Evolutionary conservation across 257 asterid species (phyloP).

Genomic region (Primulina huaijiensis): DNA sequence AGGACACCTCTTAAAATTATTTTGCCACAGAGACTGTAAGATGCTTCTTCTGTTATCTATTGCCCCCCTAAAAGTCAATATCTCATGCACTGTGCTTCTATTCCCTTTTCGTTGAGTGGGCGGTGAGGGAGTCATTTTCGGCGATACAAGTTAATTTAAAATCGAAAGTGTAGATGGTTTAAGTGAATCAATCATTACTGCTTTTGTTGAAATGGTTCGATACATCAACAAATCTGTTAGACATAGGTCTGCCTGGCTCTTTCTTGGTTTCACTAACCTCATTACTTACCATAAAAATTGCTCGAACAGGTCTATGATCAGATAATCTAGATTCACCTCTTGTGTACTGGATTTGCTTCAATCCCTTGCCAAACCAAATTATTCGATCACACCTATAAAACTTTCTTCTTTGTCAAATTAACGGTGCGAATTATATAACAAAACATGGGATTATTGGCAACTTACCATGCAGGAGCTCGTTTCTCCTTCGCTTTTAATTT

Average conservation of each 20-base stretch:
- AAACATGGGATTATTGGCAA: slow-evolving; percentile 14
- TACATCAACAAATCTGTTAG: slow-evolving; percentile 23
- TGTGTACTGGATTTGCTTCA: slow-evolving; percentile 47
- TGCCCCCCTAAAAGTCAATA: no score
- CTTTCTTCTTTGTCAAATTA: slow-evolving; percentile 14
- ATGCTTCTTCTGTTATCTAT: no score
- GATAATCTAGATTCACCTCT: slow-evolving; percentile 56
- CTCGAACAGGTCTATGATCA: slow-evolving; percentile 67
- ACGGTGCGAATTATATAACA: not conserved
- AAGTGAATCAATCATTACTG: slow-evolving; percentile 14
- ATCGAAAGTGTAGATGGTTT: slow-evolving; percentile 19
- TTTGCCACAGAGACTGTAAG: no score
- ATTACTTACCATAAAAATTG: slow-evolving; percentile 43
- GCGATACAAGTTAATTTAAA: not conserved
- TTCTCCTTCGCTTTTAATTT: slow-evolving; percentile 33
- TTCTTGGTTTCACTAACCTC: slow-evolving; percentile 28
- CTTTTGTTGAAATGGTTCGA: slow-evolving; percentile 15
- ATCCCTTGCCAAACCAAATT: slow-evolving; percentile 59
- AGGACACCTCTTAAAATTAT: no score
- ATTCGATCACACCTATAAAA: slow-evolving; percentile 65
- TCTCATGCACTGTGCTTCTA: not conserved
- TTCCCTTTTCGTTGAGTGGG: not conserved
- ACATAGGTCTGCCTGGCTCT: slow-evolving; percentile 25
- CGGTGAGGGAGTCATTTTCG: not conserved
- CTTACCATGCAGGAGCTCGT: slow-evolving; percentile 69